These are phyloP conservation scores for Saprolegnia parasitica DNA, from an alignment of 352 stramenopile species.

Conservation along the genomic window DNA sequence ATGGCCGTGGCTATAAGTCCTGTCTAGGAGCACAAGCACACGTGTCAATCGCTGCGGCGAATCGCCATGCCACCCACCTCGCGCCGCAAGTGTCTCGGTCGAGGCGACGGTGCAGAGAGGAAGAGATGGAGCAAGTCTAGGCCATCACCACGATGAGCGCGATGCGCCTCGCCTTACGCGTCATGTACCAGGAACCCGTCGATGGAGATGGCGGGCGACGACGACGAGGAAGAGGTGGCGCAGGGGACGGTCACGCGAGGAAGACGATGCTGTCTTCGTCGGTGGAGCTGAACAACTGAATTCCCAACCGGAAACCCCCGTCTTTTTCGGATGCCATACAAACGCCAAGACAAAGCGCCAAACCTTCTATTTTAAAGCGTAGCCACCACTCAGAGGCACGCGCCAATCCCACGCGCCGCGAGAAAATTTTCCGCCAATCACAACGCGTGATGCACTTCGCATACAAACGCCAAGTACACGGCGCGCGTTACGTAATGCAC, in stretches of 20 bases:
- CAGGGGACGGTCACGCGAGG: not conserved
- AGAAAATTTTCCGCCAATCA: not conserved
- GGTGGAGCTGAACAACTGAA: slow-evolving; percentile 20
- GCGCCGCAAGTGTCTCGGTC: not conserved
- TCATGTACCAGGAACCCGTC: too few relatives aligned
- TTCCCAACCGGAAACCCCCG: not conserved
- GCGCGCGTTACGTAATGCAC: not conserved
- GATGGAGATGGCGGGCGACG: not conserved
- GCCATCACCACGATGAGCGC: not conserved
- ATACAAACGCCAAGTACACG: not conserved
- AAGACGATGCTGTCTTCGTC: not conserved
- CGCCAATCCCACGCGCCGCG: not conserved
- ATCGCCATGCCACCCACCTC: not conserved
- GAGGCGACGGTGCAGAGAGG: not conserved
- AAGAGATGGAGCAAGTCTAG: not conserved
- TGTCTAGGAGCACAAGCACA: not conserved
- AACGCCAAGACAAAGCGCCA: not conserved
- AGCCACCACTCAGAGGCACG: not conserved
- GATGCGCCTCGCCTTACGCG: too few relatives aligned
- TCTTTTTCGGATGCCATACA: slow-evolving; percentile 18
- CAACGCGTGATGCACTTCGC: not conserved
- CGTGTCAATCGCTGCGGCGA: slow-evolving; percentile 1
- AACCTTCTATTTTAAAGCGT: slow-evolving; percentile 20
- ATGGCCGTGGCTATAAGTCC: slow-evolving; percentile 1
- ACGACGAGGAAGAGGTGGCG: not conserved